Base-by-base conservation (phyloP, 1,284 basidiomycete species). In the Cutaneotrichosporon dermatis region DNA sequence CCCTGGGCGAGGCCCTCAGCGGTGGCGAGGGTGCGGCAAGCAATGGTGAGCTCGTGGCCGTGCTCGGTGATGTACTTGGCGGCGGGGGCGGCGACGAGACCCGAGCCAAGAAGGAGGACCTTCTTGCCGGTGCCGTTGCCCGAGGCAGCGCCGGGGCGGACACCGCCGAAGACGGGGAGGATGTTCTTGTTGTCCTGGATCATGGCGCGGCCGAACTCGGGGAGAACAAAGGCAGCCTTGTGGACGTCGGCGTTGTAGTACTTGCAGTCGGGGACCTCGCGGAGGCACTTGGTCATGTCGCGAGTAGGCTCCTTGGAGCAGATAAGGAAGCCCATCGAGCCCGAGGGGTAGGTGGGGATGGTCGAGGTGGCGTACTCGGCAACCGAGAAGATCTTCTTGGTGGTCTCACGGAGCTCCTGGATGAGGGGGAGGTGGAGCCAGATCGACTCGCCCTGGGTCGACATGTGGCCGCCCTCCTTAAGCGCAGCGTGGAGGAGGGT, bases 341-440 rank as follows among this genome's bases (percentile, higher is more conserved):
- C 95, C 39, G 90, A 89, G 25, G 96, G 96, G 80, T 99, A 95
- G 15, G 95, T 97, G 2, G 96, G 96, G 72, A 99, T 96, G 53
- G 93, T 96, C 65, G 93, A 96, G 80, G 85, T 97, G 12, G 92
- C 95, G 77, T 97, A 99, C 75, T 94, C 89, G 51, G 87, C 84
- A 37, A 87, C 85, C 54, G 88, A 83, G 83, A 97, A 99, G 65
- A 98, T 81, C 60, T 82, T 81, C 66, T 84, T 83, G 54, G 89
- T 90, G 73, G 86, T 89, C 66, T 82, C 79, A 66, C 85, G 84
- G 59, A 98, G 84, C 65, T 88, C 83, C 64, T 84, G 81, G 80
- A 99, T 98, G 69, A 99, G 85, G 25, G 85, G 83, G 40, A 98
- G 84, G 80, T 99, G 96, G 49, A 98, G 80, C 95, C 96, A 99